A percentile compares a stretch with the other conserved stretches of the same genome.
These are phyloP conservation scores for Verticillium nubilum DNA, from an alignment of 2,329 filamentous ascomycete genomes.

Conservation along the genomic window DNA sequence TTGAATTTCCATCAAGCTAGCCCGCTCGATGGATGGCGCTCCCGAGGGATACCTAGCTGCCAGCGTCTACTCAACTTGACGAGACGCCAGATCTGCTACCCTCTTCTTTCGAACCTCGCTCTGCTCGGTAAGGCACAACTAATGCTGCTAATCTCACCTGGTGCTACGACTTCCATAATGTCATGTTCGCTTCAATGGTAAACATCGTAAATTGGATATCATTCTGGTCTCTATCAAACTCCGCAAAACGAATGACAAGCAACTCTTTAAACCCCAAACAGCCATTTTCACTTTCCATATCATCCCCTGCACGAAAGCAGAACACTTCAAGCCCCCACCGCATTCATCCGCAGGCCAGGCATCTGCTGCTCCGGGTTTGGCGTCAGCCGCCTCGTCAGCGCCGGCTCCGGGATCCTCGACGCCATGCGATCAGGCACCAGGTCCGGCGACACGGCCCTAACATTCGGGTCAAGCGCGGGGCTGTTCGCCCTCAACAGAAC, in stretches of 20 bases:
- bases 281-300: background rate
- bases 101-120: no score
- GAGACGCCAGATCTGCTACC: no score
- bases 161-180: no score
- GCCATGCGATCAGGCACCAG: slow-evolving; percentile 59
- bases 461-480: slow-evolving; percentile 48
- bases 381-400: slow-evolving; percentile 36
- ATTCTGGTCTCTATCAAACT: background rate
- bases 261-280: background rate
- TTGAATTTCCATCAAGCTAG: no score
- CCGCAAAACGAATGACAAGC: background rate
- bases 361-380: slow-evolving; percentile 42
- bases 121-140: no score
- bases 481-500: slow-evolving; percentile 45
- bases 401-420: slow-evolving; percentile 46
- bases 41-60: no score
- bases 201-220: background rate
- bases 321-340: slow-evolving; percentile 15
- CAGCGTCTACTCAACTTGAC: no score
- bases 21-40: no score
- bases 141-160: background rate
- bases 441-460: slow-evolving; percentile 53
- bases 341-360: slow-evolving; percentile 17
- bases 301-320: background rate
- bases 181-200: background rate